Conservation (phyloP, 495 filamentous ascomycete genomes). For the Aspergillus homomorphus region DNA sequence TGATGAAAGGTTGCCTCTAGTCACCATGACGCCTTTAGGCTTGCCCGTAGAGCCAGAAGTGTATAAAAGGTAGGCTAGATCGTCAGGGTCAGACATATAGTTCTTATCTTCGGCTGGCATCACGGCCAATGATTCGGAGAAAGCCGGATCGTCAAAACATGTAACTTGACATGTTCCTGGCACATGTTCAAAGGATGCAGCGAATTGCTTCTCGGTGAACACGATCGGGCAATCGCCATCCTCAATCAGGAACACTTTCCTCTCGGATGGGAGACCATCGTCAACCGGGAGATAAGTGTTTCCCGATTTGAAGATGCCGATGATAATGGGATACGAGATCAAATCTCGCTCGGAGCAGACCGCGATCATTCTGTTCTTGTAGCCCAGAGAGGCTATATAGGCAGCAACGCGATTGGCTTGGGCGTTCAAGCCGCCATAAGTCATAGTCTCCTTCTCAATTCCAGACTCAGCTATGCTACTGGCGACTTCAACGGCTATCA, state of each 20-base stretch:
- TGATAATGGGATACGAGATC: slow-evolving; percentile 40
- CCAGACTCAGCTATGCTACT: slow-evolving; percentile 24
- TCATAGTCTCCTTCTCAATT: slow-evolving; percentile 36
- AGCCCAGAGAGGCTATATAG: slow-evolving; percentile 33
- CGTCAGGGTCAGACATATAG: slow-evolving; percentile 62
- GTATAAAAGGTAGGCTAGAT: slow-evolving; percentile 92
- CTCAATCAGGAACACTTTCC: slow-evolving; percentile 42
- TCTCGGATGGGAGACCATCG: slow-evolving; percentile 41
- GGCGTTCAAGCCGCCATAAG: slow-evolving; percentile 34
- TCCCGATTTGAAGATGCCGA: slow-evolving; percentile 53
- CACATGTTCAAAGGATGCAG: slow-evolving; percentile 21
- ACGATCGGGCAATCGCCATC: slow-evolving; percentile 34
- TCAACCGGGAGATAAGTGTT: slow-evolving; percentile 73
- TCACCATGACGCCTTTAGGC: slow-evolving; percentile 89
- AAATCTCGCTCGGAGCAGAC: slow-evolving; percentile 43
- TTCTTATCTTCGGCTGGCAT: slow-evolving; percentile 20
- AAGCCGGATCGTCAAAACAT: slow-evolving; percentile 32
- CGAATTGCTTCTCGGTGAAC: slow-evolving; percentile 26
- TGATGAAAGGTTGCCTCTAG: slow-evolving; percentile 44
- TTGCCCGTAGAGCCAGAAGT: slow-evolving; percentile 97
- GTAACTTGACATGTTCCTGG: slow-evolving; percentile 23
- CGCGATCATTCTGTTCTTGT: slow-evolving; percentile 36
- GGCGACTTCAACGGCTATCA: slow-evolving; percentile 42
- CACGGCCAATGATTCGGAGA: slow-evolving; percentile 21
- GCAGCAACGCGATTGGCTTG: slow-evolving; percentile 38